Evolutionary conservation across 2,329 filamentous ascomycete genomes (phyloP), one percentile per base, ranked within the genome.

Genomic region (Penicillium digitatum): DNA sequence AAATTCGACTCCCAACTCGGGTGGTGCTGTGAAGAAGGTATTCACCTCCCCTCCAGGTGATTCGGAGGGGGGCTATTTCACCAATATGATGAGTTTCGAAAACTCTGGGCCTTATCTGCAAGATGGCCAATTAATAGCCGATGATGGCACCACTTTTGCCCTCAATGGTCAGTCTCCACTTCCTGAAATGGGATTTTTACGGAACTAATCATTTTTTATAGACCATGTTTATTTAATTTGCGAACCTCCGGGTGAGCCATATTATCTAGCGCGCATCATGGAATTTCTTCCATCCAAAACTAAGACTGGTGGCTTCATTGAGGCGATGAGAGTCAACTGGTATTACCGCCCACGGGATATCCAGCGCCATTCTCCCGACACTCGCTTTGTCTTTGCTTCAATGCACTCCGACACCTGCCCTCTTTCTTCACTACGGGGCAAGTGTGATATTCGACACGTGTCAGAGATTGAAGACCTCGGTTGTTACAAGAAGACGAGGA

Each of bases 351-450:
- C 94, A 54, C 91, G 94, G 74, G 94, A 99, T 76, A 95, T 97
- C 69, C 89, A 90, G 63, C 89, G 92, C 65, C 94, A 92, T 76
- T 87, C 89, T 64, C 87, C 89, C 72, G 94, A 99, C 79, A 93
- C 89, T 56, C 88, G 94, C 59, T 81, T 93, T 66, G 85, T 99
- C 49, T 96, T 93, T 75, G 93, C 91, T 59, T 96, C 94, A 29
- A 99, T 99, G 94, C 94, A 99, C 75, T 97, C 94, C 26, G 94
- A 99, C 78, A 88, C 91, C 59, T 95, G 90, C 71, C 94, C 94
- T 55, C 81, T 99, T 66, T 91, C 91, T 48, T 90, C 94, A 43
- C 80, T 99, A 64, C 90, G 94, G 68, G 94, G 94, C 63, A 96
- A 95, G 77, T 97, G 93, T 74, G 85, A 87, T 62, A 94, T 99